A percentile compares a stretch with the other conserved stretches of the same genome.
phyloP scores from a whole-genome alignment of 176 grass and related monocot genomes.

The Triticum turgidum region DNA sequence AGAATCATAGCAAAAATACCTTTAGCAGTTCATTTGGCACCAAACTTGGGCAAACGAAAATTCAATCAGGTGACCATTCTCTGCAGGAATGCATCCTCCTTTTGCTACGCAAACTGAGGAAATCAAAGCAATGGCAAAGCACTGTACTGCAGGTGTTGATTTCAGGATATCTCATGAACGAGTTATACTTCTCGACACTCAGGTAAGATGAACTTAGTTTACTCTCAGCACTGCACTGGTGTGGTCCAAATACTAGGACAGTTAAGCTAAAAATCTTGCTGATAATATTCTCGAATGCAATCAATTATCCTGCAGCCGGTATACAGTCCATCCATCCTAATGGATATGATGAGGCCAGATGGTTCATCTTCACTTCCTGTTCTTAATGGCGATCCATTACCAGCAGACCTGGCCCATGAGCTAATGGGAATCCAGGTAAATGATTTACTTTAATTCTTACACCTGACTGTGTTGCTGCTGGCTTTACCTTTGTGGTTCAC shows the following conservation, averaged over 20 bases:
- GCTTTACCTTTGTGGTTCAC: not conserved
- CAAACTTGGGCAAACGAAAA: not conserved
- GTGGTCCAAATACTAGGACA: not conserved
- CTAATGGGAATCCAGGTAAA: conserved; percentile 95
- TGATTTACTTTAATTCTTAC: conserved; percentile 13
- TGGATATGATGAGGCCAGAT: conserved; percentile 88
- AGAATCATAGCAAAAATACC: not conserved
- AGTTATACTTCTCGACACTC: conserved; percentile 86
- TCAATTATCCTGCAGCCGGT: conserved; percentile 60
- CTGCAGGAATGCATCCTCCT: conserved; percentile 89
- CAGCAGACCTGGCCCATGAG: conserved; percentile 89
- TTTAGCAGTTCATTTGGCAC: not conserved
- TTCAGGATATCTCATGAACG: conserved; percentile 91
- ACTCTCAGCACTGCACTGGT: not conserved
- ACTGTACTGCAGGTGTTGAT: conserved; percentile 85
- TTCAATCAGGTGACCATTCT: conserved; percentile 3
- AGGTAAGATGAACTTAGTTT: conserved; percentile 49
- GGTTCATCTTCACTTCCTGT: conserved; percentile 79
- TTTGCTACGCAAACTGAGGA: conserved; percentile 88
- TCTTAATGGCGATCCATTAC: conserved; percentile 62
- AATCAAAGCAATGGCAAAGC: conserved; percentile 68
- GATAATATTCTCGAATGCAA: not conserved
- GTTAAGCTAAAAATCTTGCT: not conserved
- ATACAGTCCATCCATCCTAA: conserved; percentile 79
- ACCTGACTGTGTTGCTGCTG: not conserved